A percentile compares a stretch with the other conserved stretches of the same genome.
phyloP scores from a whole-genome alignment of 2,329 filamentous ascomycete species.

The Aspergillus tamarii region DNA sequence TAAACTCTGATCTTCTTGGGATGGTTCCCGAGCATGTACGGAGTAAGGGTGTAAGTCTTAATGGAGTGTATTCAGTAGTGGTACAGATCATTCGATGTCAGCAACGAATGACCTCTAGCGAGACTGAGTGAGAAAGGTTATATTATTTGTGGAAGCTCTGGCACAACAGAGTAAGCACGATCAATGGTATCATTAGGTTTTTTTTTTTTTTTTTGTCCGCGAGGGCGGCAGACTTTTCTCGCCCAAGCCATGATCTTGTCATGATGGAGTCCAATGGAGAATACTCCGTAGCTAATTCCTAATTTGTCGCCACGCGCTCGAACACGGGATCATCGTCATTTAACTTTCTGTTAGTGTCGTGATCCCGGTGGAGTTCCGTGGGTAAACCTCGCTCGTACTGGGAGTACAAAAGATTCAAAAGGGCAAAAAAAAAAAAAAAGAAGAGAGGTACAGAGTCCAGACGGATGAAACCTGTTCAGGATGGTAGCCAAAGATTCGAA shows the following conservation, averaged over 20 bases:
- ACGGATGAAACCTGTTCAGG: too few species aligned
- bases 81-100: too few species aligned
- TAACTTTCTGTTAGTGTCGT: conserved; percentile 8
- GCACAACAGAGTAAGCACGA: neutral
- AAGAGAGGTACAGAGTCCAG: neutral
- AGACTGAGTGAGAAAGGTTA: neutral
- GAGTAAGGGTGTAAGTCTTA: neutral
- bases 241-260: neutral
- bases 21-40: neutral
- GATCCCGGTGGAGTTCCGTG: neutral
- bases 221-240: neutral
- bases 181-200: neutral
- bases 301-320: conserved; percentile 21
- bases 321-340: conserved; percentile 22
- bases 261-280: conserved; percentile 17
- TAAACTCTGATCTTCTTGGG: neutral
- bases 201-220: too few species aligned
- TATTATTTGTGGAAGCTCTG: neutral
- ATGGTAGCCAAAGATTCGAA: too few species aligned
- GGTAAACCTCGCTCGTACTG: neutral
- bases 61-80: neutral
- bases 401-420: neutral
- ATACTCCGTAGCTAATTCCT: conserved; percentile 14
- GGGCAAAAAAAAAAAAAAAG: neutral
- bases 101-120: too few species aligned